A percentile compares a stretch with the other conserved stretches of the same genome.
phyloP scores from a whole-genome alignment of 1,284 basidiomycete genomes.

The Malassezia restricta region DNA sequence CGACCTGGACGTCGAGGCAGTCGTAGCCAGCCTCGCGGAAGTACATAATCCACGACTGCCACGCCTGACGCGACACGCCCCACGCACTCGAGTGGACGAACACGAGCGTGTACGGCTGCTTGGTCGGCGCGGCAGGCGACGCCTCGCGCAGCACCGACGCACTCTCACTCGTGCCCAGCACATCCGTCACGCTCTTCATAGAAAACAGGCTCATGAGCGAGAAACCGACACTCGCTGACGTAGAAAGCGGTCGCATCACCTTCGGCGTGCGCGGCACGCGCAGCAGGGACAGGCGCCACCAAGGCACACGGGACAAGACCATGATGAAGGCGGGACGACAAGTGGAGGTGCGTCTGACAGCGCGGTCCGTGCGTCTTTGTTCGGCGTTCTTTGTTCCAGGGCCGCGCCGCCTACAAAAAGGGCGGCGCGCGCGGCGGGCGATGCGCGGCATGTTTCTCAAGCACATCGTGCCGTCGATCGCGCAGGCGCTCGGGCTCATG shows the following conservation, averaged over 20 bases:
- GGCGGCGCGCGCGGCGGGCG: no score
- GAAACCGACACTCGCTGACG: not conserved
- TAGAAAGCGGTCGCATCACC: not conserved
- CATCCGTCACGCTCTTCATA: not conserved
- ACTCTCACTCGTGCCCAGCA: slow-evolving; percentile 10
- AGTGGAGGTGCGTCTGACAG: no score
- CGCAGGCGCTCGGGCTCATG: slow-evolving; percentile 1
- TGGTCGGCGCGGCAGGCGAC: slow-evolving; percentile 10
- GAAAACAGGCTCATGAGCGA: slow-evolving; percentile 13
- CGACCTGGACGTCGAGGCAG: slow-evolving; percentile 14
- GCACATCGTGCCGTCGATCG: not conserved
- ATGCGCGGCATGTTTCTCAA: not conserved
- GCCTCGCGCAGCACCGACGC: slow-evolving; percentile 14
- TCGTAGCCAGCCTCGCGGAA: slow-evolving; percentile 16
- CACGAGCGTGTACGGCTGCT: slow-evolving; percentile 18
- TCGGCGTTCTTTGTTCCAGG: no score
- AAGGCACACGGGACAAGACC: not conserved
- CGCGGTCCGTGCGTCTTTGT: no score
- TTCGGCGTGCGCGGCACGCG: not conserved
- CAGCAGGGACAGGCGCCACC: not conserved
- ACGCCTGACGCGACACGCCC: slow-evolving; percentile 5
- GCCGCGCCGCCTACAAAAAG: no score
- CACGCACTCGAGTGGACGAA: slow-evolving; percentile 8
- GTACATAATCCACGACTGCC: slow-evolving; percentile 18
- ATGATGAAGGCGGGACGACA: slow-evolving; percentile 5